Conservation (phyloP, 1,284 basidiomycete genomes). For the Ganoderma leucocontextum region DNA sequence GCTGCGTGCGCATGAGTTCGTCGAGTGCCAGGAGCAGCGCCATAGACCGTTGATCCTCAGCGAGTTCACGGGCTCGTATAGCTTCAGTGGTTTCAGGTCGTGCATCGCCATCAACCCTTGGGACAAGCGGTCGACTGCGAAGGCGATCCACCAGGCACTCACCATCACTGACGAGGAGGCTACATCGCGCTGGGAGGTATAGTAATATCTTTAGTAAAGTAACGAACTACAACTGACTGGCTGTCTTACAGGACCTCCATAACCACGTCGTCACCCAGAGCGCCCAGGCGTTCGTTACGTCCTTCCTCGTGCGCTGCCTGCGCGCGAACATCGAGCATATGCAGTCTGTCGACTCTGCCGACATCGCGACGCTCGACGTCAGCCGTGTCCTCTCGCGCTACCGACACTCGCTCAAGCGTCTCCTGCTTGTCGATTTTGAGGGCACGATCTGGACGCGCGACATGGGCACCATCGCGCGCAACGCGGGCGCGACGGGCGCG, state of each 20-base stretch:
- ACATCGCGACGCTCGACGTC: conserved; percentile 61
- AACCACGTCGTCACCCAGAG: conserved; percentile 89
- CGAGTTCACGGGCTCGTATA: conserved; percentile 90
- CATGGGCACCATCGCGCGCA: conserved; percentile 47
- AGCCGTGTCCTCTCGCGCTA: conserved; percentile 64
- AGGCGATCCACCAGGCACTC: conserved; percentile 81
- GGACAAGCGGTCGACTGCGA: conserved; percentile 77
- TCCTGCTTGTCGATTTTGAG: conserved; percentile 84
- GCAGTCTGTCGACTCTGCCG: conserved; percentile 42
- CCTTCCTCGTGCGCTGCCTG: conserved; percentile 78
- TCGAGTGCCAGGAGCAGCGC: conserved; percentile 79
- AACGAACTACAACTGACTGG: not conserved
- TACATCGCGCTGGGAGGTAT: conserved; percentile 75
- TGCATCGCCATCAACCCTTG: conserved; percentile 89
- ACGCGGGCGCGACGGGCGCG: conserved; percentile 40
- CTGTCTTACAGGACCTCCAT: conserved; percentile 69
- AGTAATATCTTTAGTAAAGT: conserved; percentile 20
- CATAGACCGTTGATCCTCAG: conserved; percentile 80
- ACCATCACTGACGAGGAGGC: conserved; percentile 83
- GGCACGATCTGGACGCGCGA: conserved; percentile 76
- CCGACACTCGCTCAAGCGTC: conserved; percentile 66
- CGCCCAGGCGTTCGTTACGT: conserved; percentile 84
- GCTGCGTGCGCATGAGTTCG: conserved; percentile 82
- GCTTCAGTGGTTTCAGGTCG: conserved; percentile 84
- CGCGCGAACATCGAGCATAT: conserved; percentile 76